A percentile compares a stretch with the other conserved stretches of the same genome.
phyloP scores from a whole-genome alignment of 2,329 filamentous ascomycete species.

The Fusarium sacchari region DNA sequence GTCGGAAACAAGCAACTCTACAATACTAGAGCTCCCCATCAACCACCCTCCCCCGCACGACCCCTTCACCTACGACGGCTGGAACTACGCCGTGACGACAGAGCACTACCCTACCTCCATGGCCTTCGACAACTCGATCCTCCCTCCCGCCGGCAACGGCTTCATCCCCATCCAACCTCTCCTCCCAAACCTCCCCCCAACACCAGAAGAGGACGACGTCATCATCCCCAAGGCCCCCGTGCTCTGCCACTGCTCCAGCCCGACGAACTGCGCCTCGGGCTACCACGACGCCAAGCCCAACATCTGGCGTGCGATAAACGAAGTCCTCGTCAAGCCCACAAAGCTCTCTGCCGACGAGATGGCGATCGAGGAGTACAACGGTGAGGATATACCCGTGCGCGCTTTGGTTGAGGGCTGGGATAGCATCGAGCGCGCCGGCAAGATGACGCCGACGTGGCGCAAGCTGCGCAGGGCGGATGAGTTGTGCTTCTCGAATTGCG shows the following conservation, averaged over 20 bases:
- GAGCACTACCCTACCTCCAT: slow-evolving; percentile 9
- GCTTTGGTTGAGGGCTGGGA: slow-evolving; percentile 45
- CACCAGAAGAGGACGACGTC: slow-evolving; percentile 8
- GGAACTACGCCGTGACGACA: slow-evolving; percentile 1
- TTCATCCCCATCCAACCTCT: background rate
- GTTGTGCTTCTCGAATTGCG: slow-evolving; percentile 33
- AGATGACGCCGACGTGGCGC: slow-evolving; percentile 42
- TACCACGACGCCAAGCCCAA: slow-evolving; percentile 20
- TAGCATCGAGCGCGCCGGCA: slow-evolving; percentile 39
- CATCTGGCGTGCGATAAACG: slow-evolving; percentile 44
- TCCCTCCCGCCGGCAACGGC: background rate
- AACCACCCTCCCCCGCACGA: background rate
- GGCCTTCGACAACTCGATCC: slow-evolving; percentile 12
- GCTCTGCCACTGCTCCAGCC: slow-evolving; percentile 21
- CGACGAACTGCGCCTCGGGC: background rate
- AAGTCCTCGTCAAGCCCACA: slow-evolving; percentile 18
- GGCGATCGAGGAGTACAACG: slow-evolving; percentile 28
- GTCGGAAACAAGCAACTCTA: slow-evolving; percentile 16
- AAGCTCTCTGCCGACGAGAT: slow-evolving; percentile 28
- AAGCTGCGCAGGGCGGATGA: slow-evolving; percentile 43
- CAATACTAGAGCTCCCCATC: slow-evolving; percentile 15
- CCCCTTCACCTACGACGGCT: slow-evolving; percentile 13
- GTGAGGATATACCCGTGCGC: slow-evolving; percentile 41
- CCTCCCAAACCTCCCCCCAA: background rate
- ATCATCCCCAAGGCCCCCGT: slow-evolving; percentile 5